Evolutionary conservation across 176 grass and related monocot genomes (phyloP), one percentile per base, ranked within the genome.

Genomic region (Phoenix dactylifera): DNA sequence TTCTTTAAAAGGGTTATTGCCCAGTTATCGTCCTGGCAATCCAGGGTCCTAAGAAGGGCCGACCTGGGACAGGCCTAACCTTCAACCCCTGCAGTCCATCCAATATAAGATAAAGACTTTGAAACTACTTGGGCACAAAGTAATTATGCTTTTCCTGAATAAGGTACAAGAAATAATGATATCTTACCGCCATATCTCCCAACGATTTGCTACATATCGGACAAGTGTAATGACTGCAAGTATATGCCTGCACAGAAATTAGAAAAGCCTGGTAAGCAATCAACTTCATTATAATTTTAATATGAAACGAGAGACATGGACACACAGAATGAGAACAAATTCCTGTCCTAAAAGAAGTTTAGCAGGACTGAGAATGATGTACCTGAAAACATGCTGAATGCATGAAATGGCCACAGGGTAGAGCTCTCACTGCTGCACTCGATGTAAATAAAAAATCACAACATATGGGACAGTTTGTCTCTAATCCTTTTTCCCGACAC

Each of bases 301-400:
- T 44, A 44, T 14, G 35, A 44, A 12, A 12, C 14, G 35, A 44
- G 10, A 44, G 35, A 44, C 35, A 44, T 44, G 35, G 9, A 44
- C 32, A 9, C 10, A 44, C 35, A 44, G 7, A 44, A 44, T 44
- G 35, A 44, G 35, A 14, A 44, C 1, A 44, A 14, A 12, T 44
- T 44, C 35, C 10, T 44, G 6, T 44, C 35, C 10, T 44, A 14
- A 12, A 12, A 44, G 32, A 44, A 44, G 35, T 44, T 44, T 44
- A 44, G 35, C 35, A 44, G 9, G 35, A 44, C 10, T 3, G 10
- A 44, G 9, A 44, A 44, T 44, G 35, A 24, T 30, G 18, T 78
- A 95, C 90, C 80, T 84, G 90, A 55, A 95, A 95, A 63, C 90
- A 95, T 49, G 90, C 71, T 16, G 90, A 95, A 63, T 95, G 90